Conservation (phyloP, 352 stramenopile genomes). For the Blastocystis sp. region DNA sequence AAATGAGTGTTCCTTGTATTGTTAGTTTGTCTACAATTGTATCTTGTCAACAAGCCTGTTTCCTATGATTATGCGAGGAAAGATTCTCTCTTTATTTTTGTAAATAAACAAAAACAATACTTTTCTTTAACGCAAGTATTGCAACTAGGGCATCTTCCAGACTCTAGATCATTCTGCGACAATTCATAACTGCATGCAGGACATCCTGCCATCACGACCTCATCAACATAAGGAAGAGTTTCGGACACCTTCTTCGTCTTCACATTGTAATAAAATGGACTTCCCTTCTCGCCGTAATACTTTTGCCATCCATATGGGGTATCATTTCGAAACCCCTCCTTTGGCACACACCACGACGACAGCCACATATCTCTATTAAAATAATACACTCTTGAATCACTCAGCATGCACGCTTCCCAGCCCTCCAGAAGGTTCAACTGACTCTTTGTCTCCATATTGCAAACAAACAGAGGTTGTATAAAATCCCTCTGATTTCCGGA, state of each 20-base stretch:
- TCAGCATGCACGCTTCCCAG: conserved; percentile 32
- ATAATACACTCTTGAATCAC: conserved; percentile 46
- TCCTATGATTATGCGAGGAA: no score
- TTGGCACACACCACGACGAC: conserved; percentile 32
- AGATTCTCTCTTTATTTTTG: no score
- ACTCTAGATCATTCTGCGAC: neutral
- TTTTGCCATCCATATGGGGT: conserved; percentile 49
- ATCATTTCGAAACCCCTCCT: conserved; percentile 17
- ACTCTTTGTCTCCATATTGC: neutral
- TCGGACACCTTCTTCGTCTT: neutral
- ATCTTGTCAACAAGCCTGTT: no score
- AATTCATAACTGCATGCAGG: neutral
- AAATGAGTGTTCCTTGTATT: neutral
- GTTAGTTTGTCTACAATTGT: no score
- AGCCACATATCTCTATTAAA: conserved; percentile 25
- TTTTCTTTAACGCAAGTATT: conserved; percentile 1
- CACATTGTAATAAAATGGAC: conserved; percentile 14
- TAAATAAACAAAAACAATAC: no score
- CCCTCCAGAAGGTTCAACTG: conserved; percentile 27
- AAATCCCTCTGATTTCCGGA: neutral
- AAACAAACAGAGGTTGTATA: conserved; percentile 36
- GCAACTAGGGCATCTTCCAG: conserved; percentile 16
- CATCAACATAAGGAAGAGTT: neutral
- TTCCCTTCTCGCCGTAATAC: conserved; percentile 12
- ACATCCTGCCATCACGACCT: neutral